Base-by-base conservation (phyloP, 148 eudicot species). In the Pharnaceum exiguum region DNA sequence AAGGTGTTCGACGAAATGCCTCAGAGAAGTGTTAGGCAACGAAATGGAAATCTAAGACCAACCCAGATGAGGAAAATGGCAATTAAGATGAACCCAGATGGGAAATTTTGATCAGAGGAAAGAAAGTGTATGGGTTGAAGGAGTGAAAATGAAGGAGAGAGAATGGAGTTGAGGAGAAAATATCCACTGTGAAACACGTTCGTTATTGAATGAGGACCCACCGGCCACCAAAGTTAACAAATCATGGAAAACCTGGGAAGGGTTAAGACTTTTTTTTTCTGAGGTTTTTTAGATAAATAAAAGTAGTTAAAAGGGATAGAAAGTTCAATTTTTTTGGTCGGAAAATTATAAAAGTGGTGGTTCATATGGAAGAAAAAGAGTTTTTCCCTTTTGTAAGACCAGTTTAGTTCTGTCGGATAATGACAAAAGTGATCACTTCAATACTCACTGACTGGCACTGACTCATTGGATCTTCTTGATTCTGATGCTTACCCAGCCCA, bases 1-100 rank as follows among this genome's bases (percentile, higher is more conserved):
- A 17, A 61, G 18, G 46, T 59, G 83, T 71, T 81, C 75, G 83
- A 75, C 63, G 51, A 51, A 65, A 60, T 67, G 85, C 81, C 75
- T 65, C 66, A 62, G 25, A 55, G 75, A 73, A 71, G 10, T 35
- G 17, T 19, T 35, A 51, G 43, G 13, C 28, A 15, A 13, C 17
- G 28, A 52, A 2, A 8, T 10, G 25, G 25, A 21, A 0, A 61
- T 39, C 35, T 6, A 7, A 21, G 18, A 37, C 17, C 30, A 12
- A 55, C 62, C 51, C 58, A 70, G 27, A 13, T 57, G 7, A 70
- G 25, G 10, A 49, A 38, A 39, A 1, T 15, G 40, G 22, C 54
- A 46, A 24, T 10, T 42, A 5, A 55, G 39, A 23, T 8, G 2
- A 57, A 63, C 69, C 74, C 63, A 49, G 45, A 5, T 48, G 2